Percentiles rank a stretch among this genome's conserved stretches.
Evolutionary conservation across 768 basidiomycete genomes (phyloP).

Genomic region (Boletus bicolor): DNA sequence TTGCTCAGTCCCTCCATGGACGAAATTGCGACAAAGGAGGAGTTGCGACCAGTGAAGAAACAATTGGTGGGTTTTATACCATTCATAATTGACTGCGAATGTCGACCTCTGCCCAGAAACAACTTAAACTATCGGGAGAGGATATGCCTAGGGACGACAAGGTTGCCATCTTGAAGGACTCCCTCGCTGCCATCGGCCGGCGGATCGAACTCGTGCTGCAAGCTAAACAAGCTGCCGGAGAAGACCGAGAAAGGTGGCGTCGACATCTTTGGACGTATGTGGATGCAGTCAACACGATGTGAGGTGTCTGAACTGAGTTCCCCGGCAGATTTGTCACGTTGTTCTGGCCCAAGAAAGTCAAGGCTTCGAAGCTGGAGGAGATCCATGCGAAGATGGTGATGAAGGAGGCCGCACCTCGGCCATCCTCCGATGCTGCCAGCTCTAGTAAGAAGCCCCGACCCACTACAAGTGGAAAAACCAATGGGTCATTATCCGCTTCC

Average conservation of each 20-base stretch:
- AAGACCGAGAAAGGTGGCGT: slow-evolving; percentile 84
- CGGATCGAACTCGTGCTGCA: slow-evolving; percentile 84
- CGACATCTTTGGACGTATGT: slow-evolving; percentile 97
- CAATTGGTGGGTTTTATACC: slow-evolving; percentile 62
- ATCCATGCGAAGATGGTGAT: slow-evolving; percentile 96
- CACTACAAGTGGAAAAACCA: slow-evolving; percentile 47
- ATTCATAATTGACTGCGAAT: neutral
- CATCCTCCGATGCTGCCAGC: slow-evolving; percentile 45
- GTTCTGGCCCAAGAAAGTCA: slow-evolving; percentile 98
- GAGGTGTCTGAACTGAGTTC: slow-evolving; percentile 3
- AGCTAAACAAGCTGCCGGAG: slow-evolving; percentile 71
- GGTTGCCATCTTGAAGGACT: slow-evolving; percentile 93
- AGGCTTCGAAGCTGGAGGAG: slow-evolving; percentile 87
- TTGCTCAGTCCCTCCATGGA: slow-evolving; percentile 86
- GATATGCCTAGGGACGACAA: slow-evolving; percentile 95
- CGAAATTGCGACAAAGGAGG: slow-evolving; percentile 88
- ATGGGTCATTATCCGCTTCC: slow-evolving; percentile 46
- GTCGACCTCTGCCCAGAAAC: slow-evolving; percentile 60
- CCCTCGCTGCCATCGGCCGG: slow-evolving; percentile 87
- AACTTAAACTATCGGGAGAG: slow-evolving; percentile 89
- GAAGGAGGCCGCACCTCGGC: slow-evolving; percentile 71
- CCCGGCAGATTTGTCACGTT: slow-evolving; percentile 79
- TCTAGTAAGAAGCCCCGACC: slow-evolving; percentile 60
- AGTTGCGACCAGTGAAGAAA: slow-evolving; percentile 93
- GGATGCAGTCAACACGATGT: neutral